Conservation (phyloP, 2,329 filamentous ascomycete species). For the Cordyceps farinosa region DNA sequence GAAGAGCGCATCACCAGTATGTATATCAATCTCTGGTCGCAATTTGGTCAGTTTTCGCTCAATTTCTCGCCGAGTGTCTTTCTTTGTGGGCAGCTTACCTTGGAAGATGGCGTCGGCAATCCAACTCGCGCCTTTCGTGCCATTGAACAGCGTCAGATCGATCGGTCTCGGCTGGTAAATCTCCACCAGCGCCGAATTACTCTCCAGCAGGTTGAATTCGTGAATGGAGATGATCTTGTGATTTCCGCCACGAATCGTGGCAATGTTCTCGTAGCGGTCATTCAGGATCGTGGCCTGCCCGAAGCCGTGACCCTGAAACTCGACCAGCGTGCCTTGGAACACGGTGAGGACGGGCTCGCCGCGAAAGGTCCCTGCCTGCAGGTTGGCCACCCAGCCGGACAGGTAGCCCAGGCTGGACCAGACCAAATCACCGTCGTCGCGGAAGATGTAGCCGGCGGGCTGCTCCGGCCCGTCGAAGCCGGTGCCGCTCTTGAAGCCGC, state of each 20-base stretch:
- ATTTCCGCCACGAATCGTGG: conserved; percentile 48
- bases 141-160: conserved; percentile 45
- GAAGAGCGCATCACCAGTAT: conserved; percentile 46
- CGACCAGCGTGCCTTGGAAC: too few species aligned
- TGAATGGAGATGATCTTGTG: conserved; percentile 50
- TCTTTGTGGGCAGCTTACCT: conserved; percentile 37
- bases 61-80: too few species aligned
- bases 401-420: conserved; percentile 55
- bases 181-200: conserved; percentile 50
- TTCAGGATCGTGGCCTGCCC: conserved; percentile 52
- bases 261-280: conserved; percentile 52
- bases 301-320: conserved; percentile 23
- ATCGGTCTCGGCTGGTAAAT: conserved; percentile 49
- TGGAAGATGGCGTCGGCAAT: conserved; percentile 53
- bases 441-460: conserved; percentile 50
- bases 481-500: background rate
- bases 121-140: conserved; percentile 48
- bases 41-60: too few species aligned
- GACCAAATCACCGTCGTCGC: conserved; percentile 49
- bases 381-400: conserved; percentile 51
- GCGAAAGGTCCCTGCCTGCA: conserved; percentile 48
- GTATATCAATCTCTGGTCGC: conserved; percentile 38
- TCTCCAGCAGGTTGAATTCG: conserved; percentile 51
- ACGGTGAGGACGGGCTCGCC: too few species aligned
- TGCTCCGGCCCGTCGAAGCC: conserved; percentile 27